phyloP scores from a whole-genome alignment of 768 basidiomycete species.

The Inosperma sp. region DNA sequence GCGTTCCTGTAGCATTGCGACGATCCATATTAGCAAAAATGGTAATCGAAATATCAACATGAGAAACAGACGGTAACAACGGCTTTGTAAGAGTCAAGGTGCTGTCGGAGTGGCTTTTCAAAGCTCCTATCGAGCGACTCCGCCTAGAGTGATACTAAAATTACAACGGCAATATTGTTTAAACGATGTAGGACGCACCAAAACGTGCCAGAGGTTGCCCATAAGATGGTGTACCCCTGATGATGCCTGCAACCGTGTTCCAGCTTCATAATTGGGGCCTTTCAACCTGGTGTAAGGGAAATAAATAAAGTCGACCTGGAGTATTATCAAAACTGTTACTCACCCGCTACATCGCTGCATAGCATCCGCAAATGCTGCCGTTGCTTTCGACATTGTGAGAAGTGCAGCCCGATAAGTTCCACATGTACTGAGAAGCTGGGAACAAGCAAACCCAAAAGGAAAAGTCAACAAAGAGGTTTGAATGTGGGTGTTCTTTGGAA shows the following conservation, averaged over 20 bases:
- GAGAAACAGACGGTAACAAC: constrained; percentile 54
- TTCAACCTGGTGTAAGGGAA: constrained; percentile 49
- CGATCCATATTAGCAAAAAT: neutral
- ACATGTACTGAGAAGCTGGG: constrained; percentile 69
- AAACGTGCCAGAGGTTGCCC: constrained; percentile 87
- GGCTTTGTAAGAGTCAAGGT: constrained; percentile 73
- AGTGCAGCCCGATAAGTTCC: constrained; percentile 79
- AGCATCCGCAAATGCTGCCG: constrained; percentile 81
- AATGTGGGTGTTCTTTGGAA: neutral
- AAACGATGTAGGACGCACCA: constrained; percentile 47
- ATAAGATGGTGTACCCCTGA: constrained; percentile 89
- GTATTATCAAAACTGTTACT: constrained; percentile 22
- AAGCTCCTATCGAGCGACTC: constrained; percentile 84
- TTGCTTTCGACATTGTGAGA: constrained; percentile 74
- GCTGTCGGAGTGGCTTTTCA: constrained; percentile 83
- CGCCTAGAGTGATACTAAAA: constrained; percentile 43
- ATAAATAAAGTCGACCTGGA: neutral
- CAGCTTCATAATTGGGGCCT: constrained; percentile 74
- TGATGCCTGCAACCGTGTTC: constrained; percentile 78
- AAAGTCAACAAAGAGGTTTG: neutral
- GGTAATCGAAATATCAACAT: neutral
- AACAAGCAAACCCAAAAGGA: neutral
- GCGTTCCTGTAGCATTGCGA: constrained; percentile 55
- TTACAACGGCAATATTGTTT: neutral
- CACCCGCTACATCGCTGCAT: constrained; percentile 82